Base-by-base conservation (phyloP, 2,329 filamentous ascomycete species). In the Triangularia verruculosa region DNA sequence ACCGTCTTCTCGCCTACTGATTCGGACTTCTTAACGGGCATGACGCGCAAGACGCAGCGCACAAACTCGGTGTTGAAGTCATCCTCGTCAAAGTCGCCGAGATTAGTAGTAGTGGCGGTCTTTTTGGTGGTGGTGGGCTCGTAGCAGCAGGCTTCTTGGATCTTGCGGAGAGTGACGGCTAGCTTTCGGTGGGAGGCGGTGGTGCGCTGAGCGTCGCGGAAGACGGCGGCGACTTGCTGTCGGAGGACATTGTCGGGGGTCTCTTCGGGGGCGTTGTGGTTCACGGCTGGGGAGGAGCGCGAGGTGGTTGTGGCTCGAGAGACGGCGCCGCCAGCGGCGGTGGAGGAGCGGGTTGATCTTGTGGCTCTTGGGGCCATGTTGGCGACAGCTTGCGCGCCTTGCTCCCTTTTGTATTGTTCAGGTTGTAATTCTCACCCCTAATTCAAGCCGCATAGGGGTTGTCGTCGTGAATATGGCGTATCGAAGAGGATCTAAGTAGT, bases 11-110 rank as follows among this genome's bases (percentile, higher is more conserved):
- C 94, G 24, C 93, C 95, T 1, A 91, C 93, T 13, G 86, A 83
- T 78, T 99, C 95, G 39, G 91, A 89, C 81, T 97, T 98, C 81
- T 94, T 96, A 63, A 98, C 88, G 1, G 89, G 86, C 80, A 99
- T 86, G 58, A 94, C 84, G 61, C 93, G 85, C 69, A 96, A 76
- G 24, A 96, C 84, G 73, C 93, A 97, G 73, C 95, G 85, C 62
- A 88, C 84, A 63, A 98, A 87, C 75, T 99, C 94, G 27, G 82
- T 79, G 72, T 95, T 96, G 79, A 99, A 98, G 63, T 95, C 89
- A 57, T 89, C 85, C 75, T 96, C 93, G 53, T 92, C 88, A 67
- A 93, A 91, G 11, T 92, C 89, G 68, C 88, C 84, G 11, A 80
- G 77, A 2, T 72, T 79, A 69, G 88, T 84, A 11, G 81, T 77